Evolutionary conservation across 2,329 filamentous ascomycete genomes (phyloP), one percentile per base, ranked within the genome.

Genomic region (Penicillium brasilianum): DNA sequence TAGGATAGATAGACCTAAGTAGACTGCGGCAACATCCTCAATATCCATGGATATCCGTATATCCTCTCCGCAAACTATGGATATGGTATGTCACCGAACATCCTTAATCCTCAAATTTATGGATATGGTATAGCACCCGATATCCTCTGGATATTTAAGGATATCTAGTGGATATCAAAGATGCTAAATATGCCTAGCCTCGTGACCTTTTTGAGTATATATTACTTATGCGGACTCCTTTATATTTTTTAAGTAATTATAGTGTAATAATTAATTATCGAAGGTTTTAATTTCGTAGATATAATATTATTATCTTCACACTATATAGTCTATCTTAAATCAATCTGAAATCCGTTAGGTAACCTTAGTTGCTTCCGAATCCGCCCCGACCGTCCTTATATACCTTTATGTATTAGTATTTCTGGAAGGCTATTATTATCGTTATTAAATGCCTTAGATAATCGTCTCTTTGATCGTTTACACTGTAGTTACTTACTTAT

Each of bases 11-110:
- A n/a, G n/a, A n/a, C n/a, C n/a, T n/a, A n/a, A n/a, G n/a, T 55
- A 55, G 52, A 32, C 39, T 55, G 52, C 52, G 52, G 52, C 39
- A 55, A 55, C 37, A 55, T 55, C 52, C 39, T 55, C 25, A 55
- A 55, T 55, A 20, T 55, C 52, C 28, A 20, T 36, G 28, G 52
- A 55, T 55, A 55, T 55, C 52, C 37, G 18, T 37, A 55, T 55
- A 55, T 55, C 39, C 52, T 55, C 52, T 55, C 52, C 52, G 52
- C 37, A 55, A 44, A 18, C 44, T 55, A 16, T 37, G 52, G 39
- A 55, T 55, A 55, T 46, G 14, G 53, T 44, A 46, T 43, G n/a
- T 46, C 22, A 46, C 53, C 39, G 3, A 55, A 55, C 6, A 28
- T 28, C 25, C 25, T 28, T 6, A 28, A 28, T 28, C 25, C 34